Evolutionary conservation across 2,329 filamentous ascomycete genomes (phyloP), one percentile per base, ranked within the genome.

Genomic region (Trichoderma hamatum): DNA sequence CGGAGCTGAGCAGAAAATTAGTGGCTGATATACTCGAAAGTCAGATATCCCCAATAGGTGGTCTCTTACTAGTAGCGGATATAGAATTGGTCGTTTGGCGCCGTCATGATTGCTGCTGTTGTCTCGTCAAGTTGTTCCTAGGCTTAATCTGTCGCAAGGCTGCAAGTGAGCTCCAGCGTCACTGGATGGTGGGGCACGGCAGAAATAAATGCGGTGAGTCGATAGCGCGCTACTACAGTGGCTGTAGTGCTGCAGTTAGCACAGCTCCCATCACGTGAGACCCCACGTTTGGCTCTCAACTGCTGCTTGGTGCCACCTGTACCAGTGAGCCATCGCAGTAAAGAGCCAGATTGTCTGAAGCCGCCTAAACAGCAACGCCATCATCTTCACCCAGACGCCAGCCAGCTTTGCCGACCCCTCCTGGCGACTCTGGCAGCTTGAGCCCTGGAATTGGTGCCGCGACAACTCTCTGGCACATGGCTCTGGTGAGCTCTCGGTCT

Each of bases 31-130:
- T 49, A 28, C 3, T 2, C 5, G 6, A 19, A 14, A 9, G 43
- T 46, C 16, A 32, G 11, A n/a, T 5, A 11, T 16, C 1, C 3
- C 3, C 9, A 9, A 11, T 1, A 10, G 4, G 13, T 4, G 19
- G 16, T 21, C 5, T 5, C 65, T 80, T 88, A 97, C 95, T 99
- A 99, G 86, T 99, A 99, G 76, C 96, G 90, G 74, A 99, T 84
- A 78, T 99, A 99, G 80, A 99, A 98, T 9, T 92, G 90, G 76
- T 97, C 94, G 80, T 87, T 91, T 75, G 85, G 82, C 69, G 86
- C 84, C 74, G 91, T 84, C 86, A 91, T 94, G 70, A 76, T 83
- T 74, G 74, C 74, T 72, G 71, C 67, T 69, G 30, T 32, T 16
- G n/a, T 24, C 21, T 34, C 24, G 52, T 32, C 63, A 32, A 70